phyloP scores from a whole-genome alignment of 495 filamentous ascomycete species.

The Penicillium angulare region DNA sequence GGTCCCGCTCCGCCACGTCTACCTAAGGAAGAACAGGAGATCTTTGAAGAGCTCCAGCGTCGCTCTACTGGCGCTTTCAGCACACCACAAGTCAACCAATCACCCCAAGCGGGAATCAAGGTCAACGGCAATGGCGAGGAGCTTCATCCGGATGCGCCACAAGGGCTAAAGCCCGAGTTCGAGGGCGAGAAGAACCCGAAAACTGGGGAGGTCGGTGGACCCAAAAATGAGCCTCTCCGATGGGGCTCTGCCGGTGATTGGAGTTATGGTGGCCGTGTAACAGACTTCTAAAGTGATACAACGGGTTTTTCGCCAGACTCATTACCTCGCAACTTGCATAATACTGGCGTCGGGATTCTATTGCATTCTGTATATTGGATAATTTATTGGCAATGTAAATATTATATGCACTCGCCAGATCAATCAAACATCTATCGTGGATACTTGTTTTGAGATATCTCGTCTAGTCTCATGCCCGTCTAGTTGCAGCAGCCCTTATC shows the following conservation, averaged over 20 bases:
- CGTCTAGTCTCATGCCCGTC: not conserved
- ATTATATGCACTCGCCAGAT: not conserved
- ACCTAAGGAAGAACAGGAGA: slow-evolving; percentile 83
- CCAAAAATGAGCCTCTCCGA: slow-evolving; percentile 93
- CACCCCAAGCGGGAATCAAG: slow-evolving; percentile 35
- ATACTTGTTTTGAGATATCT: no score
- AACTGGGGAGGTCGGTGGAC: slow-evolving; percentile 95
- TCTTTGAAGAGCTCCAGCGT: slow-evolving; percentile 83
- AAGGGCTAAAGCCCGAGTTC: slow-evolving; percentile 85
- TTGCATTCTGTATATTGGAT: slow-evolving; percentile 52
- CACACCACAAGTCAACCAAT: slow-evolving; percentile 49
- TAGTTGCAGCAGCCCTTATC: not conserved
- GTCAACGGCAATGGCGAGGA: slow-evolving; percentile 57
- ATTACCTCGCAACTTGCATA: no score
- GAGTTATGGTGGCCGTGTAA: slow-evolving; percentile 94
- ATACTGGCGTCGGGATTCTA: not conserved
- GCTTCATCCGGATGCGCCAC: slow-evolving; percentile 66
- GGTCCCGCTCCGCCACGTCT: slow-evolving; percentile 79
- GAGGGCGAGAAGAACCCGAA: slow-evolving; percentile 89
- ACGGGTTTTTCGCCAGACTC: not conserved
- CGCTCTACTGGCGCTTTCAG: slow-evolving; percentile 72
- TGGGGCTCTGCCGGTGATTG: slow-evolving; percentile 85
- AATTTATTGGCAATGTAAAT: slow-evolving; percentile 32
- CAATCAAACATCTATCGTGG: not conserved
- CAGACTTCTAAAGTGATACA: slow-evolving; percentile 69